Percentiles rank a stretch among this genome's conserved stretches.
phyloP scores from a whole-genome alignment of 495 filamentous ascomycete species.

The Aspergillus saccharolyticus region DNA sequence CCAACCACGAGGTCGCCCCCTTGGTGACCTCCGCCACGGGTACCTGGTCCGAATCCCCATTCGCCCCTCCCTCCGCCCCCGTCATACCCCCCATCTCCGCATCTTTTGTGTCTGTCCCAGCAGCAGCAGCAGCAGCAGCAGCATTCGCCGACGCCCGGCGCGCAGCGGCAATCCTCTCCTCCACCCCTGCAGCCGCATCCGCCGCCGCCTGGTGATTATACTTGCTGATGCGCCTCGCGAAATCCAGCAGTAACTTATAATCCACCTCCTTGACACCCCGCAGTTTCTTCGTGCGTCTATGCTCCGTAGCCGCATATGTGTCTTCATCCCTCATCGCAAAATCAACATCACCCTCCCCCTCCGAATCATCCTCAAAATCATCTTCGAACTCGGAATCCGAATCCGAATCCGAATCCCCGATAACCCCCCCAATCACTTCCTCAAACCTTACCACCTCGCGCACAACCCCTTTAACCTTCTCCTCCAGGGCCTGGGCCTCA shows the following conservation, averaged over 20 bases:
- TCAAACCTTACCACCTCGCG: constrained; percentile 36
- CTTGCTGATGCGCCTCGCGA: constrained; percentile 45
- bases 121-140: too few species aligned
- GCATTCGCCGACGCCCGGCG: constrained; percentile 14
- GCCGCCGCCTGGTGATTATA: constrained; percentile 45
- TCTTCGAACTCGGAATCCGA: constrained; percentile 22
- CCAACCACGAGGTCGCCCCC: constrained; percentile 42
- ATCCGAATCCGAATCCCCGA: constrained; percentile 27
- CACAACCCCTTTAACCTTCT: constrained; percentile 39
- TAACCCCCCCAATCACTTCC: constrained; percentile 31
- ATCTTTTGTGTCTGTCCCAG: too few species aligned
- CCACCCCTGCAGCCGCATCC: constrained; percentile 33
- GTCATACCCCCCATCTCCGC: constrained; percentile 26
- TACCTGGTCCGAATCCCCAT: constrained; percentile 10
- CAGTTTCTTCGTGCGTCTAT: neutral
- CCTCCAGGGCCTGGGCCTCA: constrained; percentile 37
- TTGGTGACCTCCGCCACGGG: constrained; percentile 40
- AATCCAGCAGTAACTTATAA: constrained; percentile 40
- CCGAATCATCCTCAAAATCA: constrained; percentile 27
- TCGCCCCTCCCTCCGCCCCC: constrained; percentile 25
- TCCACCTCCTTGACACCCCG: constrained; percentile 36
- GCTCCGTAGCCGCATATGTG: neutral
- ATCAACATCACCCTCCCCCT: constrained; percentile 24
- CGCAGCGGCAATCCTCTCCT: constrained; percentile 13
- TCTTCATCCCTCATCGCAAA: constrained; percentile 19